Evolutionary conservation across 2,329 filamentous ascomycete genomes (phyloP).

Genomic region (Fusarium aywerte): DNA sequence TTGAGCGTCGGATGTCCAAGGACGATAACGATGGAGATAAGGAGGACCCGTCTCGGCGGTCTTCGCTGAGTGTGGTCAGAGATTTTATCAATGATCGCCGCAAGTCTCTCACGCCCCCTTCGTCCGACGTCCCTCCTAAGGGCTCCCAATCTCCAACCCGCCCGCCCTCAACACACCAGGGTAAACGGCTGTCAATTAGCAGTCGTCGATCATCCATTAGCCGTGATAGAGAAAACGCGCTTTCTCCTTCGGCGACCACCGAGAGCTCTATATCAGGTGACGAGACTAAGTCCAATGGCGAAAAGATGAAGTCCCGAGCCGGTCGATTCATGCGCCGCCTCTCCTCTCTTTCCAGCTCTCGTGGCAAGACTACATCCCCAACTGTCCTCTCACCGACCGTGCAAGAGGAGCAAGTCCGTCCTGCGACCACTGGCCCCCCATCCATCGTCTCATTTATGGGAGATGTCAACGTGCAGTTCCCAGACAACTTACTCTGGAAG

Average conservation of each 20-base stretch:
- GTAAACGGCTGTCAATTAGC: slow-evolving; percentile 71
- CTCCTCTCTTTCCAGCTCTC: slow-evolving; percentile 62
- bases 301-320: slow-evolving; percentile 63
- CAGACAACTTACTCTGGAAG: slow-evolving; percentile 96
- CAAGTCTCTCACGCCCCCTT: slow-evolving; percentile 61
- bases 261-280: slow-evolving; percentile 61
- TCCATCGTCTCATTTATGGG: slow-evolving; percentile 76
- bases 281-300: slow-evolving; percentile 57
- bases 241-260: slow-evolving; percentile 57
- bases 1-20: slow-evolving; percentile 60
- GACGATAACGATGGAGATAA: slow-evolving; percentile 51
- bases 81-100: slow-evolving; percentile 71
- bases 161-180: slow-evolving; percentile 60
- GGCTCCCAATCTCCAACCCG: slow-evolving; percentile 59
- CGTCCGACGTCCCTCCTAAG: slow-evolving; percentile 54
- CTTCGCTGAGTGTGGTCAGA: slow-evolving; percentile 69
- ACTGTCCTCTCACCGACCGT: slow-evolving; percentile 62
- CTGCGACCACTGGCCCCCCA: slow-evolving; percentile 48
- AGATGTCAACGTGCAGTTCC: slow-evolving; percentile 96
- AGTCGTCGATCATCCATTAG: slow-evolving; percentile 66
- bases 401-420: slow-evolving; percentile 56
- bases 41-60: slow-evolving; percentile 60
- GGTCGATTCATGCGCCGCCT: slow-evolving; percentile 69
- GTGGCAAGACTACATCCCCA: slow-evolving; percentile 58
- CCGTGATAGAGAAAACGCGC: slow-evolving; percentile 52